Base-by-base conservation (phyloP, 164 flowering plant species). In the Echeveria elegans region DNA sequence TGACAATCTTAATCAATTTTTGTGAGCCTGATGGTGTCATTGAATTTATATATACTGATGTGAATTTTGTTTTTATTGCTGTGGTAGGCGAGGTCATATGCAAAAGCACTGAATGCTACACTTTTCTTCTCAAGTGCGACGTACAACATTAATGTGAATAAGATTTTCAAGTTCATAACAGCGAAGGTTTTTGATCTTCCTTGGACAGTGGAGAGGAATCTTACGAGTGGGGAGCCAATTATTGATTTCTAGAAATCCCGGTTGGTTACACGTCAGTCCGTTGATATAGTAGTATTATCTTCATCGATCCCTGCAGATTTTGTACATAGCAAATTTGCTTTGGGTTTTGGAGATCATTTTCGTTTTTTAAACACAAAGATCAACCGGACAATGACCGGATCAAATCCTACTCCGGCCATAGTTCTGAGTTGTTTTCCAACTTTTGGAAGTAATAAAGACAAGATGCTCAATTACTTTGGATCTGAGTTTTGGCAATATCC, bases 141-240 rank as follows among this genome's bases (percentile, higher is more conserved):
- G 30, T 77, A 81, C 77, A 81, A 81, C 74, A 81, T 81, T 23
- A 81, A 81, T 56, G 84, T 81, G 34, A 81, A 81, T 59, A 81
- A 81, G 77, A 70, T 81, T 71, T 81, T 81, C 80, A 81, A 78
- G 61, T 81, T 78, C 76, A 71, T 81, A 61, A 81, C 80, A 1
- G 84, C 84, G 11, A 81, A 72, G 74, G 76, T 81, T 23, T 78
- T 81, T 50, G 76, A 81, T 70, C 37, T 81, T 38, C 84, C 84
- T 30, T 81, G 82, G 80, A 78, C 78, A 0, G 71, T 78, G 71
- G 80, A 81, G 72, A 70, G 84, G 0, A 81, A 78, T 70, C 75
- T 81, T 45, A 78, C 75, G 6, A 38, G 77, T 38, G 84, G 84
- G 32, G 84, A 81, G 67, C 84, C 84, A 8, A 77, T 81, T 5